Evolutionary conservation across 2,329 filamentous ascomycete genomes (phyloP).

Genomic region (Pestalotiopsis sp.): DNA sequence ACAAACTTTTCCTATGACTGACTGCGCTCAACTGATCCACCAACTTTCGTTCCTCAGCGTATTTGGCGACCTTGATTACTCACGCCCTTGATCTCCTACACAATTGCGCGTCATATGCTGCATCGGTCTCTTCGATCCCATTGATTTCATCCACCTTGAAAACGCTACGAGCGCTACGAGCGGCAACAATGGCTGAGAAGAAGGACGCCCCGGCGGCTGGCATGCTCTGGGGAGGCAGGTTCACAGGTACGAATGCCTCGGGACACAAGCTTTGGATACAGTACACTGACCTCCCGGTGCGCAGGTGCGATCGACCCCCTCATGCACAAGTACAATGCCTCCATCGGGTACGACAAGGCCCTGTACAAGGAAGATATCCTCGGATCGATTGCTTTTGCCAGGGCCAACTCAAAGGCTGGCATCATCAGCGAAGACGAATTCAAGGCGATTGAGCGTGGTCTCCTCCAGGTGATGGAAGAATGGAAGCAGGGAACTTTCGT

Average conservation of each 20-base stretch:
- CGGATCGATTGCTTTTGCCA: slow-evolving; percentile 78
- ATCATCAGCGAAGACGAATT: slow-evolving; percentile 77
- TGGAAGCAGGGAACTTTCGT: slow-evolving; percentile 52
- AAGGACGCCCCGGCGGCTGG: slow-evolving; percentile 20
- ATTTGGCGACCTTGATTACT: slow-evolving; percentile 1
- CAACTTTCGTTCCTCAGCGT: not conserved
- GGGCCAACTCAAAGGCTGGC: slow-evolving; percentile 73
- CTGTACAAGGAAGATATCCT: slow-evolving; percentile 81
- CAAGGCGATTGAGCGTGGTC: slow-evolving; percentile 69
- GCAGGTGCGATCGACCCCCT: slow-evolving; percentile 79
- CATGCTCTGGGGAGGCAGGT: slow-evolving; percentile 63
- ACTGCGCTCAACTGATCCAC: not conserved
- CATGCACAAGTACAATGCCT: slow-evolving; percentile 84
- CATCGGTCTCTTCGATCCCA: slow-evolving; percentile 13
- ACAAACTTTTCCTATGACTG: slow-evolving; percentile 14
- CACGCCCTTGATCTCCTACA: slow-evolving; percentile 4
- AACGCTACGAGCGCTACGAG: slow-evolving; percentile 11
- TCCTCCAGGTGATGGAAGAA: slow-evolving; percentile 56
- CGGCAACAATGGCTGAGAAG: slow-evolving; percentile 18
- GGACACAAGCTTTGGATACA: slow-evolving; percentile 16
- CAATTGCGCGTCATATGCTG: slow-evolving; percentile 6
- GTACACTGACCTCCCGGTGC: slow-evolving; percentile 19
- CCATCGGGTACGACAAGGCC: slow-evolving; percentile 74
- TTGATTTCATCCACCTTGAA: slow-evolving; percentile 13
- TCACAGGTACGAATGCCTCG: slow-evolving; percentile 47